Conservation (phyloP, 129 eudicot genomes). For the Rutidosis leptorrhynchoides region DNA sequence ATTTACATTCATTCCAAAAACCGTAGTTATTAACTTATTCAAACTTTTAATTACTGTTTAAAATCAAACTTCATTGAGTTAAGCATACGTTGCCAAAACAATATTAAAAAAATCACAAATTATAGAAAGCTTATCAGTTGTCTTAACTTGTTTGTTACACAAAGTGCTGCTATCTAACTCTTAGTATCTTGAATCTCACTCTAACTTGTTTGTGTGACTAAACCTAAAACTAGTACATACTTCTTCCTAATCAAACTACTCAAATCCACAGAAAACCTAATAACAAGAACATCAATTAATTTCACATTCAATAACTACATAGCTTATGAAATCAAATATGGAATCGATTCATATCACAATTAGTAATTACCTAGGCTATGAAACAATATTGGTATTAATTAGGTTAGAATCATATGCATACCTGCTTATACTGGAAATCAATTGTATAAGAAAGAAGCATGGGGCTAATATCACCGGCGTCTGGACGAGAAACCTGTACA, state of each 20-base stretch:
- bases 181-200: constrained; percentile 27
- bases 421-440: constrained; percentile 90
- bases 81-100: background rate
- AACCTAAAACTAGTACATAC: background rate
- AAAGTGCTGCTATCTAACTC: constrained; percentile 12
- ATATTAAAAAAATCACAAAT: background rate
- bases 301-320: background rate
- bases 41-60: background rate
- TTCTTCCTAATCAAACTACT: background rate
- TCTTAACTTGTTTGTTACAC: constrained; percentile 11
- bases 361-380: background rate
- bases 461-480: constrained; percentile 90
- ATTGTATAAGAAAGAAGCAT: constrained; percentile 67
- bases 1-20: constrained; percentile 10
- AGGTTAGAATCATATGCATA: background rate
- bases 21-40: background rate
- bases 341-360: background rate
- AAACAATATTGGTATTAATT: background rate
- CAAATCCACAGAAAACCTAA: constrained; percentile 17
- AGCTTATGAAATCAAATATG: background rate
- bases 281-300: background rate
- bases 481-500: constrained; percentile 84
- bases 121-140: background rate
- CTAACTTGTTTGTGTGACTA: constrained; percentile 15
- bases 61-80: constrained; percentile 8